These are phyloP conservation scores for Avena eriantha DNA, from an alignment of 176 grass and related monocot species.

Conservation along the genomic window DNA sequence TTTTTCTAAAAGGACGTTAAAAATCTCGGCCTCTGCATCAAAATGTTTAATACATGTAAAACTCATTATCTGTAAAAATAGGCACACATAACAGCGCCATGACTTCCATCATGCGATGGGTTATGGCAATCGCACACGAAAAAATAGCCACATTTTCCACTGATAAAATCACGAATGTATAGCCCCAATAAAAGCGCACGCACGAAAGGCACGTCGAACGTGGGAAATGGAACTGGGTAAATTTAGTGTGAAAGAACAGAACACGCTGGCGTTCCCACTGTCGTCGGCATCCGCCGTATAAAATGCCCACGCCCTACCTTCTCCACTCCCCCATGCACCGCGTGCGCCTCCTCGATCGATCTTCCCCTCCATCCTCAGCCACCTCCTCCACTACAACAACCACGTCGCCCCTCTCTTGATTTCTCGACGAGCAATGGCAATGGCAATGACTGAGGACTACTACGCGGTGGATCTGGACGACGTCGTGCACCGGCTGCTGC, in stretches of 20 bases:
- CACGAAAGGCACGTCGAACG: conserved; percentile 19
- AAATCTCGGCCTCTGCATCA: too few species aligned
- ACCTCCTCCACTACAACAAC: not conserved
- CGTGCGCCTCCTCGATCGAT: not conserved
- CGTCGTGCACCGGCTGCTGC: conserved; percentile 30
- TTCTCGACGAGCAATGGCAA: conserved; percentile 15
- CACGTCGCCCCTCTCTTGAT: not conserved
- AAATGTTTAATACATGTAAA: not conserved
- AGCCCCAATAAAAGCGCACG: not conserved
- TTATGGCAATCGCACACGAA: not conserved
- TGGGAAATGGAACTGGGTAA: conserved; percentile 7
- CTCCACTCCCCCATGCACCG: not conserved
- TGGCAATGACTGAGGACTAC: conserved; percentile 14
- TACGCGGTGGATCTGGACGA: conserved; percentile 20
- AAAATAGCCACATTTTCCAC: conserved; percentile 25
- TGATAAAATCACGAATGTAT: not conserved
- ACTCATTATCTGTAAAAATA: not conserved
- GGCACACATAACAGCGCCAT: too few species aligned
- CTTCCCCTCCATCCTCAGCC: not conserved
- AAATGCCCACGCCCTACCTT: not conserved
- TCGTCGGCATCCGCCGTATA: not conserved
- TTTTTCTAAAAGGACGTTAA: too few species aligned
- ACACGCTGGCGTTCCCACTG: conserved; percentile 17
- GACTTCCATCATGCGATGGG: too few species aligned
- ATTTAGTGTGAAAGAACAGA: not conserved